Conservation (phyloP, 2,329 filamentous ascomycete genomes). For the Coleophoma crateriformis region DNA sequence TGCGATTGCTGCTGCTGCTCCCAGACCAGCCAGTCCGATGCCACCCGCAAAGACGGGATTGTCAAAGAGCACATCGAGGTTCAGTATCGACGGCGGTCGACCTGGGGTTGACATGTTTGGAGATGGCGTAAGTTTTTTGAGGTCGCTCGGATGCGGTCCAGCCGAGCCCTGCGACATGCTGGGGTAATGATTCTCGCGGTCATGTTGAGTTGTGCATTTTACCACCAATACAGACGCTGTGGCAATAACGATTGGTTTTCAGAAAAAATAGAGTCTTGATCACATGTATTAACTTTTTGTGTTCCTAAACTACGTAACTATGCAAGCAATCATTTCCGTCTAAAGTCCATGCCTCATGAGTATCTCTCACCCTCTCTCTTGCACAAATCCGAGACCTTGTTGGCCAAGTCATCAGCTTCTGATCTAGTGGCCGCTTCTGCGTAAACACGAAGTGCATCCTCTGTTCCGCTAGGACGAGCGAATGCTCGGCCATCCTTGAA, state of each 20-base stretch:
- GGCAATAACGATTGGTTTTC: too few relatives aligned
- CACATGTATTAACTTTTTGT: too few relatives aligned
- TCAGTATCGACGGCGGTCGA: constrained; percentile 25
- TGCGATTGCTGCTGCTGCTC: constrained; percentile 73
- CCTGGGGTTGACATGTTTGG: neutral
- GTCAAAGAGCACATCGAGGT: constrained; percentile 53
- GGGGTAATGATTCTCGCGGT: too few relatives aligned
- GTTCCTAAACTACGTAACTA: too few relatives aligned
- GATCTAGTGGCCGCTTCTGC: constrained; percentile 86
- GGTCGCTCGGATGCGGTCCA: too few relatives aligned
- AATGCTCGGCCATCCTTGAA: constrained; percentile 88
- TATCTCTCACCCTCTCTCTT: constrained; percentile 14
- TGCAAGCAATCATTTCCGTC: too few relatives aligned
- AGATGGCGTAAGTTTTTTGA: too few relatives aligned
- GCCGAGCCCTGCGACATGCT: too few relatives aligned
- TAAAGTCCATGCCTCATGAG: too few relatives aligned
- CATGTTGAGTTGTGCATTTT: too few relatives aligned
- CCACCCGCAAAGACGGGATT: constrained; percentile 66
- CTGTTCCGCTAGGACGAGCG: constrained; percentile 87
- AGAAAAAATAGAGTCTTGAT: too few relatives aligned
- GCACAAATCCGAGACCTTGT: constrained; percentile 54
- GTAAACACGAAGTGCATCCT: constrained; percentile 94
- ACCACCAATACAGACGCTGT: too few relatives aligned
- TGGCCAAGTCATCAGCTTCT: constrained; percentile 86
- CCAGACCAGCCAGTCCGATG: constrained; percentile 85